Evolutionary conservation across 768 basidiomycete genomes (phyloP).

Genomic region (Russula dissimulans): DNA sequence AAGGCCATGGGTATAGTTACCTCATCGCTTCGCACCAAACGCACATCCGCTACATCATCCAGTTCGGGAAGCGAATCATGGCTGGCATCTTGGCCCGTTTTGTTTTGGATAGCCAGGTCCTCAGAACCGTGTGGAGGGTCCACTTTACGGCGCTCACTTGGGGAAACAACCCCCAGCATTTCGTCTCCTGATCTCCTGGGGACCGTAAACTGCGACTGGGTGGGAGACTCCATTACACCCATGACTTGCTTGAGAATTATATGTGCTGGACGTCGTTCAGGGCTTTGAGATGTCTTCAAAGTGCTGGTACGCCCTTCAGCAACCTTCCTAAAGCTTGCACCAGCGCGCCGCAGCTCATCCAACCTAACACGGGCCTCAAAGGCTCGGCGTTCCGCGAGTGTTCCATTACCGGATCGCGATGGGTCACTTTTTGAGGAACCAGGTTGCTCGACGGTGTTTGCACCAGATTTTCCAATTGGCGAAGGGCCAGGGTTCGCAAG

Average conservation of each 20-base stretch:
- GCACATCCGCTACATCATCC: not conserved
- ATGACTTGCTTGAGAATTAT: constrained; percentile 1
- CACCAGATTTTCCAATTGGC: not conserved
- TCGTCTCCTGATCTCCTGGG: not conserved
- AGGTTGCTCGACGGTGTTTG: not conserved
- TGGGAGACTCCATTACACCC: not conserved
- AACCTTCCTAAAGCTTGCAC: not conserved
- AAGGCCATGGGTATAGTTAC: not conserved
- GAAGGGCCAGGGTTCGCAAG: not conserved
- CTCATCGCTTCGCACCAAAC: not conserved
- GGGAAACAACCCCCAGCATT: not conserved
- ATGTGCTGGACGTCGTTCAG: constrained; percentile 3
- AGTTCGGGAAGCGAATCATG: not conserved
- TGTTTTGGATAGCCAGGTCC: not conserved
- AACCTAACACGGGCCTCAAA: constrained; percentile 10
- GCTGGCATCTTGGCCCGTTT: not conserved
- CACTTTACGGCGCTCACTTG: not conserved
- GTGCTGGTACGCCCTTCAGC: not conserved
- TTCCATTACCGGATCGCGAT: not conserved
- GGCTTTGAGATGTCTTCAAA: not conserved
- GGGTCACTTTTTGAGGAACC: not conserved
- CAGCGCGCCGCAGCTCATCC: constrained; percentile 7
- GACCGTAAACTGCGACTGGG: not conserved
- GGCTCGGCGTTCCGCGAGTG: constrained; percentile 10
- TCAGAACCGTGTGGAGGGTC: not conserved